These are phyloP conservation scores for Pythium monospermum DNA, from an alignment of 352 stramenopile genomes.

Conservation along the genomic window DNA sequence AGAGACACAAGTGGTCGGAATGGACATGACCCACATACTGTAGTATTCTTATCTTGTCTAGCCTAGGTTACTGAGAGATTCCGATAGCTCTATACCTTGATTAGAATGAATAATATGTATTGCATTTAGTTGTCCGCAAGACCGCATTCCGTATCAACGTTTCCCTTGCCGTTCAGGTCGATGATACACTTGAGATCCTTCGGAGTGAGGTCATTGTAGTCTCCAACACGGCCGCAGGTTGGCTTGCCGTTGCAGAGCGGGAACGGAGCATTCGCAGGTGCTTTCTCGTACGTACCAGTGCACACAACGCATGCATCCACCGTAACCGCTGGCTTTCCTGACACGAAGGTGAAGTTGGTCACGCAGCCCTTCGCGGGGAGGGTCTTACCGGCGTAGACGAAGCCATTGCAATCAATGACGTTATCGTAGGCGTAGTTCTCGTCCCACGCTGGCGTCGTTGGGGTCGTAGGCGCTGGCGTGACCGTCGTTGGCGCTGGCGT, in stretches of 20 bases:
- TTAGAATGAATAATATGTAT: no score
- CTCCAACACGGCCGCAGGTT: conserved; percentile 5
- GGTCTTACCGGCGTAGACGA: not conserved
- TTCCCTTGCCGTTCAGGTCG: conserved; percentile 1
- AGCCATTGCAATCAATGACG: not conserved
- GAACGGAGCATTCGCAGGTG: no score
- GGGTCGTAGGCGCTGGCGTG: no score
- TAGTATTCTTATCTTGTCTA: no score
- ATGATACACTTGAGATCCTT: conserved; percentile 11
- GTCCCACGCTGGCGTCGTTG: not conserved
- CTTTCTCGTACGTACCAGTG: not conserved
- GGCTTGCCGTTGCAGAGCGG: conserved; percentile 13
- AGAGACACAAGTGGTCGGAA: no score
- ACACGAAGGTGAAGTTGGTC: no score
- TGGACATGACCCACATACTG: no score
- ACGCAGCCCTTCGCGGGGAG: no score
- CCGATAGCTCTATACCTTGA: no score
- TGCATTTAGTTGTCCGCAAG: no score
- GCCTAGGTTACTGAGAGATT: no score
- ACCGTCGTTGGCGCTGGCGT: not conserved
- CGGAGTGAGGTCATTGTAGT: conserved; percentile 3
- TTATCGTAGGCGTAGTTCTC: not conserved
- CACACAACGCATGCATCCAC: not conserved
- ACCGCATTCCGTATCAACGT: not conserved
- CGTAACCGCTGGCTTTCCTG: no score